Evolutionary conservation across 1,284 basidiomycete species (phyloP).

Genomic region (Erythrobasidium hasegawianum): DNA sequence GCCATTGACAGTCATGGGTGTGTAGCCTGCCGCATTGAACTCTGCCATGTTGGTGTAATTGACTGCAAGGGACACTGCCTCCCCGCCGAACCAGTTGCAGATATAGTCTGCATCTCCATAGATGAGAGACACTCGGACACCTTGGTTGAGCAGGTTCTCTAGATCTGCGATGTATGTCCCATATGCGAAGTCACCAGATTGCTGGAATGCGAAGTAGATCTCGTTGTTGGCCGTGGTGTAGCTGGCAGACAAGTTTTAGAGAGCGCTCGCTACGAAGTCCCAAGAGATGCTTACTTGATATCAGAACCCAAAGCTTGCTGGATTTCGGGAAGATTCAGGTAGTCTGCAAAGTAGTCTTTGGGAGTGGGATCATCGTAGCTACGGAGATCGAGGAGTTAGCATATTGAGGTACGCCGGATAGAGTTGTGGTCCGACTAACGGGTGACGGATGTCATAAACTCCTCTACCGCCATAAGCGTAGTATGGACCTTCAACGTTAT

Average conservation of each 20-base stretch:
- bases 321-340: slow-evolving; percentile 20
- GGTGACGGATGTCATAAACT: slow-evolving; percentile 27
- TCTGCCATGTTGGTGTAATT: slow-evolving; percentile 22
- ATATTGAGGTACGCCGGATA: neutral
- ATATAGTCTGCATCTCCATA: slow-evolving; percentile 34
- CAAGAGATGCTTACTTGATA: slow-evolving; percentile 6
- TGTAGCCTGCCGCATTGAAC: slow-evolving; percentile 29
- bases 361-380: neutral
- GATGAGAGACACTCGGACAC: slow-evolving; percentile 27
- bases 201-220: slow-evolving; percentile 32
- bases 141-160: slow-evolving; percentile 12
- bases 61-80: slow-evolving; percentile 22
- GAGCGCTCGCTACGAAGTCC: too few relatives aligned
- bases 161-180: slow-evolving; percentile 19
- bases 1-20: slow-evolving; percentile 33
- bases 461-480: slow-evolving; percentile 25
- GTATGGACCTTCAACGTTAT: slow-evolving; percentile 30
- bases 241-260: neutral
- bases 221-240: slow-evolving; percentile 28
- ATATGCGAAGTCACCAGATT: slow-evolving; percentile 26
- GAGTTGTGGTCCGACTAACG: neutral
- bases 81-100: slow-evolving; percentile 33
- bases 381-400: too few relatives aligned
- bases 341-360: slow-evolving; percentile 30
- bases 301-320: slow-evolving; percentile 14